Percentiles rank a stretch among this genome's conserved stretches.
phyloP scores from a whole-genome alignment of 768 basidiomycete genomes.

The Kockovaella imperatae region DNA sequence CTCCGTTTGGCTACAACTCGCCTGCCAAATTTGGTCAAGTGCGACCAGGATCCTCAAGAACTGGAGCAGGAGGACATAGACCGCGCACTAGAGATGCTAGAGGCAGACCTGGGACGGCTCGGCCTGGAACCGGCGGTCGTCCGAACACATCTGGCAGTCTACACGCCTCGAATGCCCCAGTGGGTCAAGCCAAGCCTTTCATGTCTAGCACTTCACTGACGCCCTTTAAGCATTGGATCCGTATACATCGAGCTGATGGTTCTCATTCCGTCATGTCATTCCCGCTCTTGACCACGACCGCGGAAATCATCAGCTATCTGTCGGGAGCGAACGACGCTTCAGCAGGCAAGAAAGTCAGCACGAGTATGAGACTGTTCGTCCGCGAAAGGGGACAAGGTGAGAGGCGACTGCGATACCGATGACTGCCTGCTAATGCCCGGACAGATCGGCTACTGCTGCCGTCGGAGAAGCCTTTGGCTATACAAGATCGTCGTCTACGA shows the following conservation, averaged over 20 bases:
- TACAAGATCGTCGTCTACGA: conserved; percentile 71
- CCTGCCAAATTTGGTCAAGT: conserved; percentile 5
- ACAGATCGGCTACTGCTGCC: conserved; percentile 74
- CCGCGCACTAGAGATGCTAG: conserved; percentile 10
- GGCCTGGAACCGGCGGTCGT: conserved; percentile 26
- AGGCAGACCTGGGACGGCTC: conserved; percentile 22
- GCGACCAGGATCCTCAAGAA: conserved; percentile 6
- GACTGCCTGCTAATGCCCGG: neutral
- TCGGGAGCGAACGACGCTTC: conserved; percentile 45
- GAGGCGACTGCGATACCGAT: conserved; percentile 2
- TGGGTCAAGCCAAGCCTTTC: conserved; percentile 10
- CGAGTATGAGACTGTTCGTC: conserved; percentile 49
- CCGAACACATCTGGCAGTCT: conserved; percentile 36
- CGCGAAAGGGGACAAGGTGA: conserved; percentile 49
- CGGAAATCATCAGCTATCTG: conserved; percentile 57
- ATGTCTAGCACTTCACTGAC: neutral
- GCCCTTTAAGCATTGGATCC: conserved; percentile 52
- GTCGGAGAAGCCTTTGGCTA: conserved; percentile 74
- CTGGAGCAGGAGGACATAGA: conserved; percentile 5
- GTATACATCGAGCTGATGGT: conserved; percentile 68
- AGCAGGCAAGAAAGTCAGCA: conserved; percentile 23
- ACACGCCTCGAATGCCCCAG: conserved; percentile 6
- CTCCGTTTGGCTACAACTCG: conserved; percentile 38
- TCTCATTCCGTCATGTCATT: conserved; percentile 65
- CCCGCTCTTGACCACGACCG: conserved; percentile 59